Evolutionary conservation across 257 asterid species (phyloP).

Genomic region (Schizonepeta tenuifolia): DNA sequence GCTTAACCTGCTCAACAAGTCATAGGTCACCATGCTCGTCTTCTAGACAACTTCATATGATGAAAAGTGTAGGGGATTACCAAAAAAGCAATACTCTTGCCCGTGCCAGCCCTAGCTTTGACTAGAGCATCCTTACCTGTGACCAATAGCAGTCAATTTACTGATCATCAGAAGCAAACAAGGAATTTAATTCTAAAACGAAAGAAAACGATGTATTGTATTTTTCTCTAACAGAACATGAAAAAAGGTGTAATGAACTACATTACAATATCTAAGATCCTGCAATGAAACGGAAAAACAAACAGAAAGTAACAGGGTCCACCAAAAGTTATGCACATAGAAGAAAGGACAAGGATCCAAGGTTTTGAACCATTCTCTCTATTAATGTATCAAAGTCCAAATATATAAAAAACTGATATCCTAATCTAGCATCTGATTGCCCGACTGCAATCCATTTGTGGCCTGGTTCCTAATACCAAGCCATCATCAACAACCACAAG

Average conservation of each 20-base stretch:
- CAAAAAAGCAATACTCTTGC: constrained; percentile 94
- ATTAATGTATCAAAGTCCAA: background rate
- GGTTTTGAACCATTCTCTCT: constrained; percentile 7
- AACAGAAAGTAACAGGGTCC: constrained; percentile 10
- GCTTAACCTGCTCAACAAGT: constrained; percentile 69
- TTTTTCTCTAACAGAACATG: constrained; percentile 1
- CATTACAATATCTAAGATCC: constrained; percentile 2
- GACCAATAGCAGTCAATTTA: constrained; percentile 15
- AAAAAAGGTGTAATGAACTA: background rate
- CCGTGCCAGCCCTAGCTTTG: constrained; percentile 93
- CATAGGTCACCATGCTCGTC: constrained; percentile 25
- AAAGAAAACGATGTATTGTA: constrained; percentile 6
- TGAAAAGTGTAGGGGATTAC: constrained; percentile 45
- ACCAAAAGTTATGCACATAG: background rate
- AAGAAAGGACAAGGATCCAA: background rate
- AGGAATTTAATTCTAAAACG: constrained; percentile 13
- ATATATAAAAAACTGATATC: background rate
- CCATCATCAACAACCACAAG: background rate
- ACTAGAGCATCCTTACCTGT: constrained; percentile 90
- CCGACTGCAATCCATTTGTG: background rate
- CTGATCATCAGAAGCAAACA: constrained; percentile 28
- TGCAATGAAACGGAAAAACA: constrained; percentile 18
- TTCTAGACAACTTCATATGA: background rate
- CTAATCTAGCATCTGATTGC: constrained; percentile 4
- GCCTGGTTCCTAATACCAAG: background rate